Percentiles rank a stretch among this genome's conserved stretches.
Evolutionary conservation across 2,329 filamentous ascomycete genomes (phyloP).

Genomic region (Trematosphaeria pertusa): DNA sequence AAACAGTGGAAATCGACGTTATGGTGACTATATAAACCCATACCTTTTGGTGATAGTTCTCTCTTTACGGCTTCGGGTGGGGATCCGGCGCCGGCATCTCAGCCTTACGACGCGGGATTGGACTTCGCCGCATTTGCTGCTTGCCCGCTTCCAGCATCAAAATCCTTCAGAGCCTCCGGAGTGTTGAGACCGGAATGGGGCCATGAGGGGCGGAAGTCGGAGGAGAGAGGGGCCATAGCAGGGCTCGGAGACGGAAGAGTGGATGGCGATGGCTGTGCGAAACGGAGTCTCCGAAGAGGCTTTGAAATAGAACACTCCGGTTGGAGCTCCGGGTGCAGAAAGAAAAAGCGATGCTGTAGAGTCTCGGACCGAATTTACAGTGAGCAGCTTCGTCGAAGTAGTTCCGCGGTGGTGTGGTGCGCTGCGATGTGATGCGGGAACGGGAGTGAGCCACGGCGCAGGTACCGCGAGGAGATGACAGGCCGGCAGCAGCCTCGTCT

Average conservation of each 20-base stretch:
- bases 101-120: slow-evolving; percentile 7
- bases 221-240: slow-evolving; percentile 36
- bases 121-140: slow-evolving; percentile 7
- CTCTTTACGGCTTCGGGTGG: slow-evolving; percentile 14
- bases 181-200: slow-evolving; percentile 12
- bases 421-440: background rate
- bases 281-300: background rate
- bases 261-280: background rate
- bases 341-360: background rate
- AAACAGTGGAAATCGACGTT: slow-evolving; percentile 4
- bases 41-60: slow-evolving; percentile 2
- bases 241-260: slow-evolving; percentile 16
- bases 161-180: slow-evolving; percentile 5
- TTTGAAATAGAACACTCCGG: background rate
- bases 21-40: slow-evolving; percentile 22
- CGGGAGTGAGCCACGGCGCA: slow-evolving; percentile 1
- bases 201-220: slow-evolving; percentile 29
- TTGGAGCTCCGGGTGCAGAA: background rate
- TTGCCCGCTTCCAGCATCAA: background rate
- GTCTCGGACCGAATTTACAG: background rate
- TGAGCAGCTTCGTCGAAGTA: no score
- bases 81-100: slow-evolving; percentile 26
- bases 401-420: background rate
- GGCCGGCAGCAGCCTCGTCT: slow-evolving; percentile 3
- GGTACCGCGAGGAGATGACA: slow-evolving; percentile 2